Evolutionary conservation across 1,284 basidiomycete species (phyloP).

Genomic region (Microbotryum intermedium): DNA sequence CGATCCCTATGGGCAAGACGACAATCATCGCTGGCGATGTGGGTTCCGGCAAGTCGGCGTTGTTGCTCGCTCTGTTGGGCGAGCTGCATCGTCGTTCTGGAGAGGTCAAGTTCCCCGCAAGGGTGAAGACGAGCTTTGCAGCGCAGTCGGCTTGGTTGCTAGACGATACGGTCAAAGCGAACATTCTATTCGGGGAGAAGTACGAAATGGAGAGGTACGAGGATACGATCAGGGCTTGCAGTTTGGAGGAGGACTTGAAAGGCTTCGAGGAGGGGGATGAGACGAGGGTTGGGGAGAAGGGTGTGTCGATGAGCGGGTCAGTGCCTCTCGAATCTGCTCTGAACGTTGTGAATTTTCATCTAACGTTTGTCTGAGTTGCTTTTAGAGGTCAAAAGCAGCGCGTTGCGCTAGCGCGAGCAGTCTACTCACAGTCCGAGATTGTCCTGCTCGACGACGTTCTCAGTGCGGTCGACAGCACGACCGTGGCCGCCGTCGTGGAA

Average conservation of each 20-base stretch:
- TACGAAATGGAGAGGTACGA: slow-evolving; percentile 28
- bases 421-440: slow-evolving; percentile 49
- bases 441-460: slow-evolving; percentile 33
- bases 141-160: slow-evolving; percentile 10
- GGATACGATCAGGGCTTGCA: slow-evolving; percentile 21
- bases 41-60: slow-evolving; percentile 69
- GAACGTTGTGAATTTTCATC: not conserved
- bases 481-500: slow-evolving; percentile 71
- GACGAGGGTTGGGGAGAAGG: slow-evolving; percentile 18
- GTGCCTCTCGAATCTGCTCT: not conserved
- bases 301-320: slow-evolving; percentile 22
- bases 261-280: slow-evolving; percentile 20
- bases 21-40: slow-evolving; percentile 52
- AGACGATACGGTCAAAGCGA: slow-evolving; percentile 20
- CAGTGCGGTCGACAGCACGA: slow-evolving; percentile 45
- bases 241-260: slow-evolving; percentile 23
- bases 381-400: slow-evolving; percentile 84
- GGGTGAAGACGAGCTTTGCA: slow-evolving; percentile 4
- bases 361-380: slow-evolving; percentile 50
- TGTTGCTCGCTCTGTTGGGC: slow-evolving; percentile 41
- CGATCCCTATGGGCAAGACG: slow-evolving; percentile 8
- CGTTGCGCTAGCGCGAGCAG: slow-evolving; percentile 80
- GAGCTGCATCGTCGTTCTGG: slow-evolving; percentile 19
- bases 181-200: slow-evolving; percentile 27
- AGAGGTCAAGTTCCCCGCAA: slow-evolving; percentile 2